These are phyloP conservation scores for Calonectria hawksworthii DNA, from an alignment of 2,329 filamentous ascomycete species.

Conservation along the genomic window DNA sequence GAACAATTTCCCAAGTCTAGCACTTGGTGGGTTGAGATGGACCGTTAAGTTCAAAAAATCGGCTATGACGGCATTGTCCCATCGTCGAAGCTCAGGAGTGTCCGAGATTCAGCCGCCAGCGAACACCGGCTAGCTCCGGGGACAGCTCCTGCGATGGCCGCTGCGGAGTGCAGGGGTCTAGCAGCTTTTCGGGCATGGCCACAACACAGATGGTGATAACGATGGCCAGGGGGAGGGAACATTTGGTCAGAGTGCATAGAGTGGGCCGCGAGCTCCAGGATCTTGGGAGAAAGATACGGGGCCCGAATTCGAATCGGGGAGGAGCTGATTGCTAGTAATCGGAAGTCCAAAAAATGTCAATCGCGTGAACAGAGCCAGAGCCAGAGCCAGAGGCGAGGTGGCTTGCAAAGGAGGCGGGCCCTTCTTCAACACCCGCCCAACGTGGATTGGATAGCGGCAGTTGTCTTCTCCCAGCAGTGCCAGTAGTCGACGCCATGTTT, in stretches of 20 bases:
- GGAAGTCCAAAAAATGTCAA: neutral
- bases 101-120: conserved; percentile 33
- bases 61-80: conserved; percentile 43
- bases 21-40: conserved; percentile 21
- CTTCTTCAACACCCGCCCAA: neutral
- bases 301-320: neutral
- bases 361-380: neutral
- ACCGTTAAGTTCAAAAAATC: conserved; percentile 11
- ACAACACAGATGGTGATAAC: conserved; percentile 9
- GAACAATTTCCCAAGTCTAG: neutral
- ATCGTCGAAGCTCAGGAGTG: conserved; percentile 18
- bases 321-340: neutral
- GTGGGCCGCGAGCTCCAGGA: conserved; percentile 18
- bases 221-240: conserved; percentile 7
- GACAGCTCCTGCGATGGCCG: conserved; percentile 1
- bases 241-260: neutral
- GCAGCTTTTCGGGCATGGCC: neutral
- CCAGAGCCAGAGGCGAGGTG: no score
- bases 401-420: neutral
- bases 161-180: conserved; percentile 21
- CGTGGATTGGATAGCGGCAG: neutral
- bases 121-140: conserved; percentile 6
- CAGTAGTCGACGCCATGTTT: neutral
- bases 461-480: neutral
- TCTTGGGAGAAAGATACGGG: conserved; percentile 2